phyloP scores from a whole-genome alignment of 345 rosid species.

The Salix exigua region DNA sequence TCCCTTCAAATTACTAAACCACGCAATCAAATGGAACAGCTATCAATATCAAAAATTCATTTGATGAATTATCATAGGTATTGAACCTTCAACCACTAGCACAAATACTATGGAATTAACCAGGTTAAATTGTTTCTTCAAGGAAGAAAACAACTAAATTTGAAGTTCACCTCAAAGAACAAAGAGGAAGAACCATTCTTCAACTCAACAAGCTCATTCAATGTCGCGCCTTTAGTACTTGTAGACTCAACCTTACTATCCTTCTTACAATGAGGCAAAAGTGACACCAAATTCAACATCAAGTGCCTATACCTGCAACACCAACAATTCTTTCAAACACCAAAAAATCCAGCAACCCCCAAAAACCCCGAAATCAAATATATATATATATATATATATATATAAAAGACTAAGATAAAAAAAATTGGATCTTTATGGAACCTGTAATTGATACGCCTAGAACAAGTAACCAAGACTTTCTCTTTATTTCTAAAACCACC shows the following conservation, averaged over 20 bases:
- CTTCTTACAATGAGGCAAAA: slow-evolving; percentile 91
- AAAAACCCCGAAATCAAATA: not conserved
- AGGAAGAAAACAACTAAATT: not conserved
- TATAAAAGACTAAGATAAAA: not conserved
- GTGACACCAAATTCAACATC: slow-evolving; percentile 92
- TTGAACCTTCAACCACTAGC: not conserved
- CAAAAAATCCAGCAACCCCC: not conserved
- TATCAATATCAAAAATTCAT: not conserved
- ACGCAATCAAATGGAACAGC: not conserved
- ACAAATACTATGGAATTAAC: not conserved
- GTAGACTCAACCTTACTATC: slow-evolving; percentile 85
- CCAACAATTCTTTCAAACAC: not conserved
- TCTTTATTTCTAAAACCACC: slow-evolving; percentile 77
- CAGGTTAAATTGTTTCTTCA: not conserved
- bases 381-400: no score
- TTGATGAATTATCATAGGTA: not conserved
- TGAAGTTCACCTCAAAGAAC: slow-evolving; percentile 71
- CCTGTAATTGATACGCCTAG: slow-evolving; percentile 94
- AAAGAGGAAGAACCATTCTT: slow-evolving; percentile 78
- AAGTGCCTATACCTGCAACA: slow-evolving; percentile 74
- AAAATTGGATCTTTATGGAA: slow-evolving; percentile 6
- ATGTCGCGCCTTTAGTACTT: slow-evolving; percentile 68
- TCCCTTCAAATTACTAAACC: not conserved
- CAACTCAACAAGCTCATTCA: slow-evolving; percentile 88
- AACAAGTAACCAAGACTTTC: slow-evolving; percentile 89